Evolutionary conservation across 2,329 filamentous ascomycete species (phyloP), one percentile per base, ranked within the genome.

Genomic region (Magnaporthiopsis poae): DNA sequence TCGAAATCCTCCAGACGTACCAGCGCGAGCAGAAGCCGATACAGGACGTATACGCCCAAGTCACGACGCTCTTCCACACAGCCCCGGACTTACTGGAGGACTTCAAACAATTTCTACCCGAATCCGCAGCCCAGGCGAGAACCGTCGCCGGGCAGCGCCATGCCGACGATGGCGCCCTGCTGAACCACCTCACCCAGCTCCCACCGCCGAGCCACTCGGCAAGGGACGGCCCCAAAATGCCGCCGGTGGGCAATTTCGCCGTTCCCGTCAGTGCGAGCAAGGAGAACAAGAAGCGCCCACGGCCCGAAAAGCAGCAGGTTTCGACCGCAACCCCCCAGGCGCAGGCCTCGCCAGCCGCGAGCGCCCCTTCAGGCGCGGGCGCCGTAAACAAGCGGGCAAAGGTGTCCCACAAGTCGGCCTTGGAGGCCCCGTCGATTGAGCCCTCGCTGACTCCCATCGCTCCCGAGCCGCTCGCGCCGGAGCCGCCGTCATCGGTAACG

Each of bases 21-120:
- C 95, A 99, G 77, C 87, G 95, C 67, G 95, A 99, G 76, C 96
- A 95, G 65, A 98, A 98, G 75, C 96, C 95, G 0, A 99, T 99
- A 56, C 93, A 97, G 76, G 95, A 99, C 77, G 95, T 99, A 3
- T 99, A 99, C 76, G 90, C 91, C 1, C 95, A 99, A 77, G 95
- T 99, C 31, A 99, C 96, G 0, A 90, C 90, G 39, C 82, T 99
- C 0, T 99, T 99, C 80, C 92, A 92, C 74, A 90, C 90, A 5
- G 95, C 96, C 0, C 94, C 94, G 5, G 95, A 99, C 77, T 86
- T 99, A 15, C 82, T 99, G 2, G 95, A 99, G 77, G 95, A 99
- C 74, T 99, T 99, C 76, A 99, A 99, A 77, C 95, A 99, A 74
- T 99, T 99, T 71, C 83, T 99, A 9, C 95, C 95, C 0, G 95